Evolutionary conservation across 2,329 filamentous ascomycete species (phyloP), one percentile per base, ranked within the genome.

Genomic region (Xylariaceae sp.): DNA sequence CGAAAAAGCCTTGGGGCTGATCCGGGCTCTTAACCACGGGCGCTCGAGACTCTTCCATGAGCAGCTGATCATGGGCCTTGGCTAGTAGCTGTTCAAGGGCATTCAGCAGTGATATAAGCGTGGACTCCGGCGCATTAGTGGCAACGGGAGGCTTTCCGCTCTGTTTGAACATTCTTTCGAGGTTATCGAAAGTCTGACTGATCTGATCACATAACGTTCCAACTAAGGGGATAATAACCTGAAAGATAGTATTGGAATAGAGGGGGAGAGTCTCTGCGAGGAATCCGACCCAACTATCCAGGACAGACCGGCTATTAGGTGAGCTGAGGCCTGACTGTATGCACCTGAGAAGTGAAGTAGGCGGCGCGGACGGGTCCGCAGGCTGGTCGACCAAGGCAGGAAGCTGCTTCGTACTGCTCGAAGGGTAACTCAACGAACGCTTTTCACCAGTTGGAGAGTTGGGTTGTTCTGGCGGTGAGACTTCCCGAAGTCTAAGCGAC

Each of bases 251-350:
- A 49, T 89, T 87, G 0, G 88, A 83, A 73, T 96, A 96, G 11
- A 96, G 80, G 0, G 92, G 91, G 35, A 99, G 77, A 50, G 91
- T 90, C 70, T 93, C 89, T 3, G 86, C 84, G 6, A 99, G 79
- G 66, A 99, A 92, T 35, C 84, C 81, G 8, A 97, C 86, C 95
- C 95, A 99, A 71, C 90, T 92, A 68, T 97, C 92, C 42, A 99
- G 78, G 4, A 95, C 87, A 7, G 86, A 80, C 4, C 90, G 86
- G 66, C 90, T 92, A 56, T 80, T 86, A 2, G 82, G 72, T 2
- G 91, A 89, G 57, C 88, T 86, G 53, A 99, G 87, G 0, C 92
- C 94, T 51, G 86, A 84, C 62, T 91, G 87, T 10, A 99, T 80
- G 70, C 90, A 96, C 63, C 89, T 88, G n/a, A 94, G 81, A n/a